Evolutionary conservation across 2,329 filamentous ascomycete genomes (phyloP), one percentile per base, ranked within the genome.

Genomic region (Penicillium sp.): DNA sequence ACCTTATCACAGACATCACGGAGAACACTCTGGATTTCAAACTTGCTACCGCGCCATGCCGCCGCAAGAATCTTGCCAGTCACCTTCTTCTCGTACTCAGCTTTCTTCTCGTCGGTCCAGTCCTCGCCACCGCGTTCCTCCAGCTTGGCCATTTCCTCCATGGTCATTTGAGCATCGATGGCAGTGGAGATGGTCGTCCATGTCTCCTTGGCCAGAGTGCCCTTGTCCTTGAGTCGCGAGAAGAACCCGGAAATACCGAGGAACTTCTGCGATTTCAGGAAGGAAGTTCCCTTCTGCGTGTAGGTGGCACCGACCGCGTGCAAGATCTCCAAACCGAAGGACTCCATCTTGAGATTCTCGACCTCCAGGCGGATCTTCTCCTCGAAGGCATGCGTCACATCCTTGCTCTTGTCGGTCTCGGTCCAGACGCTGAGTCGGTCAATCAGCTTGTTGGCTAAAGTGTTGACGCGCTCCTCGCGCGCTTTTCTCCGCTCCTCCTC

Each of bases 321-420:
- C 40, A 96, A 77, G 58, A 97, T 97, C 59, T 98, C 93, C 34
- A 98, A 78, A 42, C 93, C 93, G 60, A 98, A 98, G 0, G 87
- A 94, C 73, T 98, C 93, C 89, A 98, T 98, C 78, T 97, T 98
- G 60, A 98, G 77, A 65, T 97, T 95, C 74, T 98, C 93, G 22
- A 95, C 88, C 72, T 98, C 93, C 32, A 97, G 82, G 32, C 85
- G 81, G 57, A 87, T 96, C 80, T 98, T 96, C 67, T 91, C 88
- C 67, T 90, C 85, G 75, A 97, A 98, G 0, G 93, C 87, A 47
- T 74, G 75, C 27, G 91, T 97, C 49, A 96, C 88, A 59, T 95
- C 89, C 11, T 71, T 52, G 37, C 85, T 81, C 74, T 93, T 95
- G 72, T 97, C 93, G 3, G 91, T 96, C 75, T 98, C 93, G 5